These are phyloP conservation scores for Dothidotthia symphoricarpi DNA, from an alignment of 2,329 filamentous ascomycete species.

Conservation along the genomic window DNA sequence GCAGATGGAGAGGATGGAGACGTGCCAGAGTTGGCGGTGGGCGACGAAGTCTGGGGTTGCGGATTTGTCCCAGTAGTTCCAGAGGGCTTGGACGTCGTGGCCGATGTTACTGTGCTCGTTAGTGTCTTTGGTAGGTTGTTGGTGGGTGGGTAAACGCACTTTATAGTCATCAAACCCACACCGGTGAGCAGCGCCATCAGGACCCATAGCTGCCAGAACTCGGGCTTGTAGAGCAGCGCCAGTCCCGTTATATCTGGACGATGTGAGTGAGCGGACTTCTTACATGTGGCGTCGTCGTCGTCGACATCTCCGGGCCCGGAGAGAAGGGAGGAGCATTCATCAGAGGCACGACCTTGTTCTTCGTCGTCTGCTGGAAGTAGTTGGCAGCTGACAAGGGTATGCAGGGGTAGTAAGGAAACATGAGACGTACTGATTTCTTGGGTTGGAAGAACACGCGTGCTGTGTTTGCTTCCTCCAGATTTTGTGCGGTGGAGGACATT, in stretches of 20 bases:
- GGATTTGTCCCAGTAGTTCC: constrained; percentile 77
- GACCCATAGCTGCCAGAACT: constrained; percentile 89
- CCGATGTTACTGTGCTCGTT: constrained; percentile 75
- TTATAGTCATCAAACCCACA: constrained; percentile 97
- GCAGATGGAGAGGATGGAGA: constrained; percentile 86
- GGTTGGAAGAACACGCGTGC: constrained; percentile 34
- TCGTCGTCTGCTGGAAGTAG: constrained; percentile 36
- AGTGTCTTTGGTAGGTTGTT: constrained; percentile 22
- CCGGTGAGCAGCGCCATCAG: constrained; percentile 90
- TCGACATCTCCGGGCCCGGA: constrained; percentile 60
- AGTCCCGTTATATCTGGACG: constrained; percentile 89
- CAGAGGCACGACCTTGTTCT: constrained; percentile 48
- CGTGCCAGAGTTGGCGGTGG: constrained; percentile 82
- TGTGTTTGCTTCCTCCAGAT: constrained; percentile 47
- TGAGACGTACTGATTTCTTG: constrained; percentile 65
- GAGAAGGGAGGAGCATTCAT: constrained; percentile 81
- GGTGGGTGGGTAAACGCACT: constrained; percentile 60
- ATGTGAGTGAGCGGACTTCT: constrained; percentile 72
- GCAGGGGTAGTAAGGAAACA: constrained; percentile 14
- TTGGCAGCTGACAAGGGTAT: constrained; percentile 34
- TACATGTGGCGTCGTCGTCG: constrained; percentile 52
- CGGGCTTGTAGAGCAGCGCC: constrained; percentile 65
- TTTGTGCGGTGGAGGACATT: constrained; percentile 50
- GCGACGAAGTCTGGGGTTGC: constrained; percentile 73
- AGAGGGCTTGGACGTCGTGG: constrained; percentile 82